Evolutionary conservation across 192 early-diverging fungal genomes (phyloP), one percentile per base, ranked within the genome.

Genomic region (Rhizoclosmatium globosum): DNA sequence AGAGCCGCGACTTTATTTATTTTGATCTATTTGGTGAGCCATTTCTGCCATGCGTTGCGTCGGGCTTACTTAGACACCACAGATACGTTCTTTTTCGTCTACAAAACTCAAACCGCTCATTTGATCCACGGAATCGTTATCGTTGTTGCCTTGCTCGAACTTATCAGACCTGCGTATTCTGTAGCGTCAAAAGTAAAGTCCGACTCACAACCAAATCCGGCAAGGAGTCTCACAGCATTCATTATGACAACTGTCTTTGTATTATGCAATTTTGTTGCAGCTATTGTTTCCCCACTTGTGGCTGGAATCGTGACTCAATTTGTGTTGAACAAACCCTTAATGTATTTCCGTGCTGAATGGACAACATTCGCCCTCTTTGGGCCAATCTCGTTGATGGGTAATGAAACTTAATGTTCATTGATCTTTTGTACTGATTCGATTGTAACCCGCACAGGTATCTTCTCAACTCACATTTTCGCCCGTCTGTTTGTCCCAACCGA

Each of bases 281-380:
- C 74, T 39, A 56, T 81, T 4, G 60, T 80, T 23, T 39, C 39
- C 2, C 42, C 76, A 23, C 21, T 70, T 9, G 13, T 82, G 1
- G 7, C 75, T 6, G 86, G 82, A n/a, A 74, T 79, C 1, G 44
- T 82, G 3, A 48, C 64, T 57, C 77, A 82, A 15, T 79, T 80
- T 38, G 77, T 62, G 3, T 21, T 79, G 42, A 39, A 64, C 1
- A 79, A 69, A 23, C 77, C 83, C 17, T 87, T 94, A 91, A 72
- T 82, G 41, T 94, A 89, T 88, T 94, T 91, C 61, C 68, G 83
- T 3, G 74, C 82, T 41, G 92, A 92, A 75, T 90, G 87, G 85
- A 86, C 87, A 48, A 79, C 87, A 2, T 39, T 85, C 2, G 38
- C 86, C 13, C 72, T 91, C 4, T 93, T 86, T 78, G 84, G 83